Base-by-base conservation (phyloP, 495 filamentous ascomycete species). In the Chaetomidium leptoderma region DNA sequence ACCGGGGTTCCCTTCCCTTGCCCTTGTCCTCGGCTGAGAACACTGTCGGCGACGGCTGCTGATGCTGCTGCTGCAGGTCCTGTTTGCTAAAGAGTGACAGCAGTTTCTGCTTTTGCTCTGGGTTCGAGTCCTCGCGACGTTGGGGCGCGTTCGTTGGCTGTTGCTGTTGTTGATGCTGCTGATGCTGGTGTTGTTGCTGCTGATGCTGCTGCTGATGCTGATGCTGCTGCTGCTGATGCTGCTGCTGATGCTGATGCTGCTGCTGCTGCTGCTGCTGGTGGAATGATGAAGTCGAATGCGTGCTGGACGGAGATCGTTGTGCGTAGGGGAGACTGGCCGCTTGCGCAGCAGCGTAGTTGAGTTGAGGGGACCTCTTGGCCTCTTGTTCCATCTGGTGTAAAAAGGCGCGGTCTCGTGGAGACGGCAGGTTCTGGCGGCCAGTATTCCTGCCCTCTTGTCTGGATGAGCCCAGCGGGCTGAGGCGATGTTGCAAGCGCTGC, bases 1-100 rank as follows among this genome's bases (percentile, higher is more conserved):
- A 75, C 19, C 71, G 73, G 1, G 59, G 35, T 17, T 74, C 71
- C 59, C 70, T 72, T 17, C 65, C 65, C 63, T 72, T 72, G 42
- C 61, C 59, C 40, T 84, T 75, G 7, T 83, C 79, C 57, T 74
- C 78, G 16, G 77, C 70, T 17, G 74, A 46, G 47, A 59, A 63
- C 10, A 60, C 63, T 21, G 66, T 59, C 9, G 64, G 74, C 58
- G 67, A 72, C 30, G 64, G 42, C 44, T 66, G 64, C 37, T 79
- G 65, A 2, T 10, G 49, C 23, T 47, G 32, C 40, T 43, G 26
- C 47, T 32, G 42, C 39, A 47, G 40, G 4, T 33, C 6, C 26
- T 36, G 50, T 62, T 88, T 89, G n/a, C 81, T 81, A 61, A 92
- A 90, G 8, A 92, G 78, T 8, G 83, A 87, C 13, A 91, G 78